phyloP scores from a whole-genome alignment of 352 stramenopile species.

The Aphanomyces cochlioides region DNA sequence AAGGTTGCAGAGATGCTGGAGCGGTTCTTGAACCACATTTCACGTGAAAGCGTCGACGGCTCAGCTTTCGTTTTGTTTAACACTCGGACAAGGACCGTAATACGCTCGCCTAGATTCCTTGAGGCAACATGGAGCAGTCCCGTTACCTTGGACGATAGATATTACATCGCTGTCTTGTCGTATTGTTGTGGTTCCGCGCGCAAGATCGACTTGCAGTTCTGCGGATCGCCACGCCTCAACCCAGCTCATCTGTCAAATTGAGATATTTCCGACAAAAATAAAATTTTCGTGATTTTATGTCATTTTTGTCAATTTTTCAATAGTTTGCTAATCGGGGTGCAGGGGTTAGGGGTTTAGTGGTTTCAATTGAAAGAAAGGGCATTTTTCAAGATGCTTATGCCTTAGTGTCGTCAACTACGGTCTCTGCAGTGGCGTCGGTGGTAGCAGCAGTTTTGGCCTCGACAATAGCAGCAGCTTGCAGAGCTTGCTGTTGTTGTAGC shows the following conservation, averaged over 20 bases:
- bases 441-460: neutral
- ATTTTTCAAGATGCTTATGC: too few relatives aligned
- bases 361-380: too few relatives aligned
- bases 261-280: neutral
- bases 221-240: neutral
- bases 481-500: slow-evolving; percentile 11
- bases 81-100: neutral
- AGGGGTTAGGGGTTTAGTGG: too few relatives aligned
- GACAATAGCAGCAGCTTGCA: neutral
- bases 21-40: neutral
- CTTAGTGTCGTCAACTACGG: neutral
- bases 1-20: slow-evolving; percentile 1
- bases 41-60: neutral
- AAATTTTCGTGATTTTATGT: neutral
- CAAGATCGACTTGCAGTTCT: neutral
- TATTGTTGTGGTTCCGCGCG: neutral
- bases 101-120: neutral
- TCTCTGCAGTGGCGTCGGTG: neutral
- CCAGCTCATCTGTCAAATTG: neutral
- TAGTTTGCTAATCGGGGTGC: neutral
- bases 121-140: too few relatives aligned
- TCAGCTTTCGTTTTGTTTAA: neutral
- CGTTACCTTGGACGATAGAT: neutral
- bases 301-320: neutral
- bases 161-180: neutral